phyloP scores from a whole-genome alignment of 495 filamentous ascomycete species.

The Hypoxylon crocopeplum region DNA sequence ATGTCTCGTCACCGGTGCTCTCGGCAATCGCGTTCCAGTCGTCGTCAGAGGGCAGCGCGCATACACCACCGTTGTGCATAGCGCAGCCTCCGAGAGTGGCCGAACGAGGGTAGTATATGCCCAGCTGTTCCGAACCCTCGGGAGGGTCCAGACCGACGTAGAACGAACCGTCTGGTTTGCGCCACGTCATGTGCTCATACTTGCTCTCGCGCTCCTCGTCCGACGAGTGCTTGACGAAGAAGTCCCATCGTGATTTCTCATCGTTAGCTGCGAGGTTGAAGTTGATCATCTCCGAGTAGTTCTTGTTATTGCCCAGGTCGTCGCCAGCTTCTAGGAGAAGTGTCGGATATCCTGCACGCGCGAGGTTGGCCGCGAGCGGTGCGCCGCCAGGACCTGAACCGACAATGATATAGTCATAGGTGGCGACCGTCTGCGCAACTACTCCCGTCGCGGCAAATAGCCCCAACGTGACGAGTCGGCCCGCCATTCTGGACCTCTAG shows the following conservation, averaged over 20 bases:
- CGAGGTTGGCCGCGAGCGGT: conserved; percentile 66
- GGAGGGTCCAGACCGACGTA: conserved; percentile 56
- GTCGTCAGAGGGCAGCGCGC: conserved; percentile 49
- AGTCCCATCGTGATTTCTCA: conserved; percentile 57
- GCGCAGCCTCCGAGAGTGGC: conserved; percentile 56
- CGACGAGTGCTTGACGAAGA: conserved; percentile 59
- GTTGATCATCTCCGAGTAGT: conserved; percentile 47
- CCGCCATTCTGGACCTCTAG: conserved; percentile 14
- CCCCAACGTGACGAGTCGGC: conserved; percentile 26
- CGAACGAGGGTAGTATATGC: conserved; percentile 57
- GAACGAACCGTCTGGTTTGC: conserved; percentile 52
- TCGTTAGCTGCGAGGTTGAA: conserved; percentile 56
- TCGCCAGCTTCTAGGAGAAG: conserved; percentile 70
- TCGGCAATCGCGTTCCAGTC: conserved; percentile 56
- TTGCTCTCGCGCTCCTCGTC: conserved; percentile 50
- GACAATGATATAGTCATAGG: conserved; percentile 72
- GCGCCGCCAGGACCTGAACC: conserved; percentile 71
- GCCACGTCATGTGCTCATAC: conserved; percentile 54
- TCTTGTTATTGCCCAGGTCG: conserved; percentile 61
- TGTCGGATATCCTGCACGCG: conserved; percentile 63
- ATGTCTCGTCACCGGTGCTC: conserved; percentile 53
- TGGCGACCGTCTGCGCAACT: conserved; percentile 29
- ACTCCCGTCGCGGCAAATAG: conserved; percentile 40
- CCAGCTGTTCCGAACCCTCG: conserved; percentile 48
- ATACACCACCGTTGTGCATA: conserved; percentile 58